A percentile compares a stretch with the other conserved stretches of the same genome.
Evolutionary conservation across 805 yeast species (phyloP).

Genomic region (Vanderwaltozyma tropicalis): DNA sequence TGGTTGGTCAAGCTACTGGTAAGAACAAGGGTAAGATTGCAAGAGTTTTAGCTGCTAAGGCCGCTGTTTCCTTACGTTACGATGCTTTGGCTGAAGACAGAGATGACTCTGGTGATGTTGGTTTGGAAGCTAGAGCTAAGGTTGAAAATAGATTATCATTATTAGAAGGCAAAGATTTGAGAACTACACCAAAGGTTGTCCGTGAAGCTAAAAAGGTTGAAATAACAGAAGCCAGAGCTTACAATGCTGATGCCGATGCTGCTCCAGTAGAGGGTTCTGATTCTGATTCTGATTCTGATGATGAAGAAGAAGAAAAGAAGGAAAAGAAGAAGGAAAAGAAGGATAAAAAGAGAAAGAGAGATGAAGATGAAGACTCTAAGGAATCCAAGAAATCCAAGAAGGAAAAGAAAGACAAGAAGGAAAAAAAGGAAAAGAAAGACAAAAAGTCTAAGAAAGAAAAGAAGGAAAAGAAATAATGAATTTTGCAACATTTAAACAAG

Average conservation of each 20-base stretch:
- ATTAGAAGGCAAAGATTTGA: constrained; percentile 91
- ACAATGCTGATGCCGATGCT: constrained; percentile 93
- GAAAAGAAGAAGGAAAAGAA: constrained; percentile 30
- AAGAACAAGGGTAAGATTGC: constrained; percentile 98
- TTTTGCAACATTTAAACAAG: background rate
- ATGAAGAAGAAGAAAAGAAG: constrained; percentile 28
- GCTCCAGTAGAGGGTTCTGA: constrained; percentile 27
- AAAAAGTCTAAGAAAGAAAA: constrained; percentile 7
- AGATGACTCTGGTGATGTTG: constrained; percentile 90
- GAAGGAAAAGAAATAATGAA: constrained; percentile 24
- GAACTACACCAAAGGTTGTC: constrained; percentile 76
- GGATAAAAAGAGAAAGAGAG: constrained; percentile 25
- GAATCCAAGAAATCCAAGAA: constrained; percentile 28
- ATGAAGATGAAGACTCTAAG: constrained; percentile 22
- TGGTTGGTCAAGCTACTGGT: constrained; percentile 97
- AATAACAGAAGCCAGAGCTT: constrained; percentile 72
- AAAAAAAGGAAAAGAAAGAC: constrained; percentile 18
- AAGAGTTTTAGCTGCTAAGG: constrained; percentile 96
- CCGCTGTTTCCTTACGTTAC: constrained; percentile 91
- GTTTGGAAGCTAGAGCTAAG: constrained; percentile 82
- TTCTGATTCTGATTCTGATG: constrained; percentile 32
- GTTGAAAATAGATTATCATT: constrained; percentile 91
- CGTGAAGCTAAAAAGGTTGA: constrained; percentile 82
- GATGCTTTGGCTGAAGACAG: constrained; percentile 96
- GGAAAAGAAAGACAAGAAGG: constrained; percentile 14